Percentiles rank a stretch among this genome's conserved stretches.
Conservation (phyloP, 1,139 yeast genomes). For the Suhomyces taliae region DNA sequence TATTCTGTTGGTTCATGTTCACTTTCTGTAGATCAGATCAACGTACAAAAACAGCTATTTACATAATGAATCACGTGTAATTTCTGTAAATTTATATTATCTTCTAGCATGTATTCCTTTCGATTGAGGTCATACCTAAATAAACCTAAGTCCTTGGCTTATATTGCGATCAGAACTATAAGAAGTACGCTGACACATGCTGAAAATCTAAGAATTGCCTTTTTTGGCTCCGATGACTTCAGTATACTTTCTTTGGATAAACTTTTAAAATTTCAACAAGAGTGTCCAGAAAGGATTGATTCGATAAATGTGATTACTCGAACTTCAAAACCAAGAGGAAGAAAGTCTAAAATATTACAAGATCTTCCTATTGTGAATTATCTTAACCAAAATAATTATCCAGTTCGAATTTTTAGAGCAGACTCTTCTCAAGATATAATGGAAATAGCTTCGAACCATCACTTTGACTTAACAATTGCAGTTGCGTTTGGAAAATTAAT, state of each 20-base stretch:
- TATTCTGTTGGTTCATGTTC: neutral
- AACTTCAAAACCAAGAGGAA: constrained; percentile 68
- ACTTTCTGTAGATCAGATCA: neutral
- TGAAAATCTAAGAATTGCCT: constrained; percentile 42
- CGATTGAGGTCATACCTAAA: too few relatives aligned
- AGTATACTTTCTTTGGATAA: constrained; percentile 58
- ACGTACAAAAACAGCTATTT: neutral
- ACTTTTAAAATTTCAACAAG: constrained; percentile 36
- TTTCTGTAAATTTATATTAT: too few relatives aligned
- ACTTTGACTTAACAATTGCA: constrained; percentile 71
- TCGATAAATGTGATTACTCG: constrained; percentile 65
- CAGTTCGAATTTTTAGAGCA: constrained; percentile 52
- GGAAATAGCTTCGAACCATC: constrained; percentile 17
- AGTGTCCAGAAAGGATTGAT: constrained; percentile 31
- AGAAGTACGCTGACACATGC: neutral
- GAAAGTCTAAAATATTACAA: constrained; percentile 47
- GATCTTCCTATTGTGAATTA: constrained; percentile 57
- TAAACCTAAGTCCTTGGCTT: too few relatives aligned
- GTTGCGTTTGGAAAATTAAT: constrained; percentile 87
- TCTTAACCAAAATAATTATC: constrained; percentile 4
- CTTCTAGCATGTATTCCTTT: too few relatives aligned
- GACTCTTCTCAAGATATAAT: constrained; percentile 58
- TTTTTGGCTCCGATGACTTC: constrained; percentile 82
- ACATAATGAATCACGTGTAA: neutral
- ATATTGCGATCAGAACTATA: too few relatives aligned